Percentiles rank a stretch among this genome's conserved stretches.
phyloP scores from a whole-genome alignment of 345 rosid genomes.

The Eucalyptus fibrosa region DNA sequence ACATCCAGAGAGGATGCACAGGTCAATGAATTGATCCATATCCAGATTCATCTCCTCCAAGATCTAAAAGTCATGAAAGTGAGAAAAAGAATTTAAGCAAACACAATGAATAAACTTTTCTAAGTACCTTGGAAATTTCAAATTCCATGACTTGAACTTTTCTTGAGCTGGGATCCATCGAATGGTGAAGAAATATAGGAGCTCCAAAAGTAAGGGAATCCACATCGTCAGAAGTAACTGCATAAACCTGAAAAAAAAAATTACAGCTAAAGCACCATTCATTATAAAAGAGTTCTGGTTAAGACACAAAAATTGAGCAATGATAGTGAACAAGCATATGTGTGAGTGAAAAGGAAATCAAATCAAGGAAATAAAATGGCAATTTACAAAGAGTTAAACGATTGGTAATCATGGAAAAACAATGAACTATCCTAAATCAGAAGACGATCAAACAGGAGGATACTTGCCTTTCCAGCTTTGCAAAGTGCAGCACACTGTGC shows the following conservation, averaged over 20 bases:
- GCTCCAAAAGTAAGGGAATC: conserved; percentile 4
- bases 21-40: conserved; percentile 93
- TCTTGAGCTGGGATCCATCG: conserved; percentile 92
- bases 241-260: conserved; percentile 55
- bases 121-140: conserved; percentile 49
- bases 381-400: no score
- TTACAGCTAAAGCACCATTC: neutral
- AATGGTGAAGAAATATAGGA: conserved; percentile 79
- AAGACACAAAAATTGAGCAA: neutral
- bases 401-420: no score
- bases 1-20: conserved; percentile 93
- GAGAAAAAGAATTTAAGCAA: neutral
- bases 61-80: conserved; percentile 27
- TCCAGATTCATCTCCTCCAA: conserved; percentile 70
- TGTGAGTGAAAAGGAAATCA: no score
- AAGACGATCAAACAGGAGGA: no score
- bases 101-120: neutral
- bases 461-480: no score
- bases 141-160: conserved; percentile 87
- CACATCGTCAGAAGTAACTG: conserved; percentile 96
- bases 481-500: no score
- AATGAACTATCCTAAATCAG: no score
- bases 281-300: neutral
- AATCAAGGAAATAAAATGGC: no score
- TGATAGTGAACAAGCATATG: neutral